Evolutionary conservation across 768 basidiomycete species (phyloP).

Genomic region (Termitomyces titanicus): DNA sequence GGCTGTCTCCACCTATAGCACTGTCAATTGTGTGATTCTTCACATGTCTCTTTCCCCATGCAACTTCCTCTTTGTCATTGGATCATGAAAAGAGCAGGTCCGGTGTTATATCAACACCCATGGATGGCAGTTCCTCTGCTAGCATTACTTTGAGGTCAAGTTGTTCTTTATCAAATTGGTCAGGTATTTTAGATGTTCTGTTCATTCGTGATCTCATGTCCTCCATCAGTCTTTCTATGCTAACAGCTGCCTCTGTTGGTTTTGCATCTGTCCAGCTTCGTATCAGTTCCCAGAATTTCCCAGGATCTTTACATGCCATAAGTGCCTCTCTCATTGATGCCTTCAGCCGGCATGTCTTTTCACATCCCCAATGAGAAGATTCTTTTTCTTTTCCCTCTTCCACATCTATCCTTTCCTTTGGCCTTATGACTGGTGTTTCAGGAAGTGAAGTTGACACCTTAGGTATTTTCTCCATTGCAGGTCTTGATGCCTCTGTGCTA

Average conservation of each 20-base stretch:
- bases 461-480: background rate
- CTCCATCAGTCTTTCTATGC: background rate
- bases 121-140: background rate
- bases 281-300: background rate
- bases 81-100: constrained; percentile 1
- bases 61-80: constrained; percentile 3
- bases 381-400: background rate
- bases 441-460: background rate
- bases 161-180: background rate
- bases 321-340: background rate
- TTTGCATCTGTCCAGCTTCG: background rate
- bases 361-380: background rate
- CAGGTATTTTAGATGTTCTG: background rate
- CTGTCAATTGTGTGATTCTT: background rate
- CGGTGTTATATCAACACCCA: background rate
- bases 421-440: background rate
- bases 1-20: constrained; percentile 2
- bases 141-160: background rate
- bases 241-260: background rate
- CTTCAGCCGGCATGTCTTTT: background rate
- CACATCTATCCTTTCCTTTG: background rate
- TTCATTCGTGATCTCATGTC: background rate
- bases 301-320: background rate
- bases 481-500: background rate
- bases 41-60: constrained; percentile 5